These are phyloP conservation scores for Phylloboletellus chloephorus DNA, from an alignment of 1,284 basidiomycete species.

Conservation along the genomic window DNA sequence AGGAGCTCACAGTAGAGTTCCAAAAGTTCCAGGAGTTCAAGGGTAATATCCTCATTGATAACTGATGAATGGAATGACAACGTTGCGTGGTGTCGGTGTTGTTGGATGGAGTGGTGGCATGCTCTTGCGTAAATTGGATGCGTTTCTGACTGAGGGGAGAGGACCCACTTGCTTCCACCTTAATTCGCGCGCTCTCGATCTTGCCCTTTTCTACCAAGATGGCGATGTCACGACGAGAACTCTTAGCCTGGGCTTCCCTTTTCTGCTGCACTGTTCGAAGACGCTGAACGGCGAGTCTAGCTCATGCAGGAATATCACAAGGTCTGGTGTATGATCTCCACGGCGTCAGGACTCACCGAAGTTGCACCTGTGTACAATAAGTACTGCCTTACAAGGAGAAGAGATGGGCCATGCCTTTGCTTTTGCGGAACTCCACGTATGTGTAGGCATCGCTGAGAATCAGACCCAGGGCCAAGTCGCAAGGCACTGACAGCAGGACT, in stretches of 20 bases:
- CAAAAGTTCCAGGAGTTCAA: conserved; percentile 86
- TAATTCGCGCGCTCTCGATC: conserved; percentile 78
- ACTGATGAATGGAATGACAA: conserved; percentile 38
- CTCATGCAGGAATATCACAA: conserved; percentile 6
- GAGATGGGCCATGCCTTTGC: conserved; percentile 48
- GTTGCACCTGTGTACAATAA: conserved; percentile 49
- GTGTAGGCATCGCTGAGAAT: conserved; percentile 45
- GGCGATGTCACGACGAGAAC: conserved; percentile 73
- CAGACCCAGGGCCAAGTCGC: no score
- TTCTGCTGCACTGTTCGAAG: conserved; percentile 89
- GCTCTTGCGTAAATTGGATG: conserved; percentile 2
- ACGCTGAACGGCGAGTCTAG: conserved; percentile 85
- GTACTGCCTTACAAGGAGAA: neutral
- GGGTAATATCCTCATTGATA: conserved; percentile 80
- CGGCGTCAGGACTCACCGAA: conserved; percentile 43
- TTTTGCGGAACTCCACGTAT: conserved; percentile 60
- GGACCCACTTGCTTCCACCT: conserved; percentile 69
- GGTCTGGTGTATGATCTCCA: neutral
- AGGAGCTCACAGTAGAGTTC: conserved; percentile 93
- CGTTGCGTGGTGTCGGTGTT: neutral
- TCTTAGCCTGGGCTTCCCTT: conserved; percentile 89
- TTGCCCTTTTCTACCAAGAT: conserved; percentile 74
- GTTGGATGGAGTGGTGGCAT: conserved; percentile 7
- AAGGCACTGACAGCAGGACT: conserved; percentile 8
- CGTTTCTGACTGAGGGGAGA: neutral